Evolutionary conservation across 495 filamentous ascomycete genomes (phyloP), one percentile per base, ranked within the genome.

Genomic region (Glutinoglossum americanum): DNA sequence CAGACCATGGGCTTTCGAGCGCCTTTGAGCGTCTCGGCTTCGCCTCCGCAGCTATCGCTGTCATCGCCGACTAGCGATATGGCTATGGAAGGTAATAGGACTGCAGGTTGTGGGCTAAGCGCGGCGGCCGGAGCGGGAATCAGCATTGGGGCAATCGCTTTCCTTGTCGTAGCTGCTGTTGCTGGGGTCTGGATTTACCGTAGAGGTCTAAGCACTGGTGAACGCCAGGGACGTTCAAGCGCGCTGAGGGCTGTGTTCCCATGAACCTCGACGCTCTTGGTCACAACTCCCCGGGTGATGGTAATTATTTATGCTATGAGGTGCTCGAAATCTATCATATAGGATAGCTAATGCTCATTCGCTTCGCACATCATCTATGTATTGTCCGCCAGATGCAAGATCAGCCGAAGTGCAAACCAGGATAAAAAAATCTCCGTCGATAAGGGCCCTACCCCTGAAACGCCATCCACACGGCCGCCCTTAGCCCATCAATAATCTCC

Each of bases 401-500:
- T 3, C 17, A 53, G 26, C 49, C 19, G 25, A 49, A 25, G 10
- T 8, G 9, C 3, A 49, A 49, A 39, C 5, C 37, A 15, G 37
- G 37, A 39, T 49, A 5, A 25, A 13, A 49, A 25, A 25, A 49
- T 27, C 1, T 13, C 17, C 25, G n/a, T 28, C 1, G 49, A 28
- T 4, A 27, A 15, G 26, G 5, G 25, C 5, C 19, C 28, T 32
- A 30, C 23, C 17, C 28, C 11, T 30, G 11, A 32, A 58, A 49
- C 8, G 48, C 71, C 41, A 64, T 64, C 21, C 62, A 61, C 48
- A 74, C 59, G 54, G 63, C 66, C 59, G 62, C 69, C 66, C 62
- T 67, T 60, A 68, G 60, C 21, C 59, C 61, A 30, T 69, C 68
- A 19, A 72, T 59, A 3, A 67, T 67, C 37, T 66, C 68, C 35